These are phyloP conservation scores for Amphichorda felina DNA, from an alignment of 2,329 filamentous ascomycete genomes.

Conservation along the genomic window DNA sequence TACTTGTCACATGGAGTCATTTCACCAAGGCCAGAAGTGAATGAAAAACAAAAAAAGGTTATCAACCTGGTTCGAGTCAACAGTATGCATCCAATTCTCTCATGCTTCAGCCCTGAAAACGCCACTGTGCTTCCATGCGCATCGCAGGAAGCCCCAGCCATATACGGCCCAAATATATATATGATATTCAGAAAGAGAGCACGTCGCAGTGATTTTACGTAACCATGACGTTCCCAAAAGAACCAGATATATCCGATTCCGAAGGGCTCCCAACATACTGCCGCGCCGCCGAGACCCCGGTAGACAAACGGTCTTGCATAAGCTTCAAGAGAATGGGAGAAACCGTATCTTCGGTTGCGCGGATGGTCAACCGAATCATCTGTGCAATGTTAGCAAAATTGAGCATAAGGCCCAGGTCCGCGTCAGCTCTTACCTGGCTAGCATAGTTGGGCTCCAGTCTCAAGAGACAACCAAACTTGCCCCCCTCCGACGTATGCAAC, in stretches of 20 bases:
- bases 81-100: neutral
- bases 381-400: constrained; percentile 20
- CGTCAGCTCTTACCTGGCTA: constrained; percentile 58
- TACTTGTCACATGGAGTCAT: too few species aligned
- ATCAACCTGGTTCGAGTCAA: neutral
- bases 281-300: constrained; percentile 28
- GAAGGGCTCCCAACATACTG: constrained; percentile 29
- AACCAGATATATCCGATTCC: constrained; percentile 38
- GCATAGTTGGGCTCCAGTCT: constrained; percentile 89
- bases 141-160: neutral
- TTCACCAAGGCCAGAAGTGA: too few species aligned
- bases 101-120: neutral
- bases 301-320: constrained; percentile 73
- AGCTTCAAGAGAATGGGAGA: constrained; percentile 68
- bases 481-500: constrained; percentile 66
- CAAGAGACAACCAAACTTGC: constrained; percentile 90
- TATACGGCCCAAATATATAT: constrained; percentile 1
- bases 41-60: neutral
- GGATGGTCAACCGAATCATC: constrained; percentile 93
- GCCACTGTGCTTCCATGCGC: constrained; percentile 1
- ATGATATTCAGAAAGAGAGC: too few species aligned
- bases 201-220: constrained; percentile 1
- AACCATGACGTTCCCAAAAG: constrained; percentile 46
- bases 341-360: constrained; percentile 85
- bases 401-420: neutral